Evolutionary conservation across 805 yeast species (phyloP).

Genomic region (Wickerhamomyces bovis): DNA sequence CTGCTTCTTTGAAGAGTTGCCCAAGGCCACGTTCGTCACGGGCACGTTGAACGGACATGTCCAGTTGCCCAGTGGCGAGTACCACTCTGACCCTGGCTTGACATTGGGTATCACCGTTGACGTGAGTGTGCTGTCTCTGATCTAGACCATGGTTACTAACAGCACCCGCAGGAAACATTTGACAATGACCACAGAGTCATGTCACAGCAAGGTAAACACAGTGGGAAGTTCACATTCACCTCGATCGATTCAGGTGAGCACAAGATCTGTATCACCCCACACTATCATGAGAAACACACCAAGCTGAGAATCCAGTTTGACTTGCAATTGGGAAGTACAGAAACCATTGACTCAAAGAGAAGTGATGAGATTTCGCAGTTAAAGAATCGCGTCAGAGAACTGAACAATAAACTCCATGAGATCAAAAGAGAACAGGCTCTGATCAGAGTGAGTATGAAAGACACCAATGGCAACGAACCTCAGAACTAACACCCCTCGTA

Average conservation of each 20-base stretch:
- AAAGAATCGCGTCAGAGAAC: slow-evolving; percentile 47
- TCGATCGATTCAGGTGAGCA: slow-evolving; percentile 85
- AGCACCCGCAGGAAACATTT: slow-evolving; percentile 49
- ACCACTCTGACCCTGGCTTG: slow-evolving; percentile 48
- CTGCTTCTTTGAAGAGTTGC: slow-evolving; percentile 82
- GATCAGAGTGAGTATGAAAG: slow-evolving; percentile 37
- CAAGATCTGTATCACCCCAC: slow-evolving; percentile 66
- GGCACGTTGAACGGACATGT: slow-evolving; percentile 73
- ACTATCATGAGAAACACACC: slow-evolving; percentile 34
- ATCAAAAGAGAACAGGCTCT: slow-evolving; percentile 60
- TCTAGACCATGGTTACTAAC: neutral
- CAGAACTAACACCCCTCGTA: slow-evolving; percentile 1
- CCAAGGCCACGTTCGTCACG: slow-evolving; percentile 71
- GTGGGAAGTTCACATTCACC: slow-evolving; percentile 72
- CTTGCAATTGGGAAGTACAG: slow-evolving; percentile 61
- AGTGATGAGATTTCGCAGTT: slow-evolving; percentile 48
- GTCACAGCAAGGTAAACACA: slow-evolving; percentile 52
- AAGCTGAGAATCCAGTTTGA: slow-evolving; percentile 69
- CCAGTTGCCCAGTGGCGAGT: slow-evolving; percentile 37
- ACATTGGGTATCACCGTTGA: slow-evolving; percentile 66
- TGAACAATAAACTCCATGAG: slow-evolving; percentile 51
- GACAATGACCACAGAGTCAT: slow-evolving; percentile 79
- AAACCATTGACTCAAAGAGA: slow-evolving; percentile 55
- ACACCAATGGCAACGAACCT: too few relatives aligned
- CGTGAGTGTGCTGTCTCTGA: slow-evolving; percentile 25